Evolutionary conservation across 768 basidiomycete species (phyloP), one percentile per base, ranked within the genome.

Genomic region (Termitomyces sp.): DNA sequence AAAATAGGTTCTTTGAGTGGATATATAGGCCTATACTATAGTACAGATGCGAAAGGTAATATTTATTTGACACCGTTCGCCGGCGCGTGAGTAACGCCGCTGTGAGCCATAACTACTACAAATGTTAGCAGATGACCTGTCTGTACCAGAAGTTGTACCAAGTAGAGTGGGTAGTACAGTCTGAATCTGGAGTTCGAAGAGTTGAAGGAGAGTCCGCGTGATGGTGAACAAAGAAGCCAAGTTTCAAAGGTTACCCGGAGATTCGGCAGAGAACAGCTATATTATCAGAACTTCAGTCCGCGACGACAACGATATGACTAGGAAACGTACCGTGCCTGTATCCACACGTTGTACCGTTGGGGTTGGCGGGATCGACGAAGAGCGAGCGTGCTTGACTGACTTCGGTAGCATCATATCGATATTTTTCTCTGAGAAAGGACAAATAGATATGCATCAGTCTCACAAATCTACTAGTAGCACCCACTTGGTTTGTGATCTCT

Each of bases 231-330:
- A 55, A 52, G 28, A 55, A 44, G 34, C 16, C 32, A 49, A 51
- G 14, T 35, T 6, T 65, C 64, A 74, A 40, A 74, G 64, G 51
- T 69, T 69, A 23, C 73, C 73, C 23, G 74, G 75, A 42, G 72
- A 74, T 66, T 76, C 75, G 19, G 75, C 75, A 51, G 75, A 71
- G 64, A 76, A 75, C 11, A 75, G 61, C 74, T 75, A 55, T 37
- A 55, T 37, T 56, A 53, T 37, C 55, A 43, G 19, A 23, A 50
- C 32, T 19, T 56, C 39, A 39, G 25, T 34, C 39, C 16, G 51
- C 21, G 11, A 49, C 17, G n/a, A 56, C 28, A 25, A 45, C 28
- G 30, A 40, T 3, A 8, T 28, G 14, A 32, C 23, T 11, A 14
- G 30, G n/a, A 23, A 45, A 61, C 58, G 37, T 35, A 64, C 63